A percentile compares a stretch with the other conserved stretches of the same genome.
Evolutionary conservation across 2,329 filamentous ascomycete species (phyloP).

Genomic region (Stagonosporopsis rhizophila): DNA sequence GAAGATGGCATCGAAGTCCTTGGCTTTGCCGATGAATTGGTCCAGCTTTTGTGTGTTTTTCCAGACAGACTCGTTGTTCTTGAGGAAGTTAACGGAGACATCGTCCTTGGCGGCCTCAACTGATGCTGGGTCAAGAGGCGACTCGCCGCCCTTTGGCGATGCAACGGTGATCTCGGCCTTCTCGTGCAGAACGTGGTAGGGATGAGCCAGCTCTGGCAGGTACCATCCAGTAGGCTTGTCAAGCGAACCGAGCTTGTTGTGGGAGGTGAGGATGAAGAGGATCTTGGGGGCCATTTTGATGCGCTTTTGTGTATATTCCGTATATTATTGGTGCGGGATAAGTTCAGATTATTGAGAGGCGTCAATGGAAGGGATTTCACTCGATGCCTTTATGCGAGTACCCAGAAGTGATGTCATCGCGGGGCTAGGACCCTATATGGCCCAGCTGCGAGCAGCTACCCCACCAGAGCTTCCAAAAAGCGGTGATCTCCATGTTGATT

Average conservation of each 20-base stretch:
- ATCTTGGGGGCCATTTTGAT: slow-evolving; percentile 58
- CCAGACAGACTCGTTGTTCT: slow-evolving; percentile 66
- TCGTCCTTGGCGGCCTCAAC: slow-evolving; percentile 58
- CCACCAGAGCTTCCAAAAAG: neutral
- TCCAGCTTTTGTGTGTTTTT: slow-evolving; percentile 67
- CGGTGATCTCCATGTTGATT: neutral
- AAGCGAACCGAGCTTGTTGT: slow-evolving; percentile 54
- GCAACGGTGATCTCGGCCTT: slow-evolving; percentile 50
- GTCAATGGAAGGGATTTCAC: neutral
- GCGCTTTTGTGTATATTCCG: neutral
- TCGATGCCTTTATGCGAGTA: neutral
- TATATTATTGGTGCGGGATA: neutral
- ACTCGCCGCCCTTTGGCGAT: slow-evolving; percentile 49
- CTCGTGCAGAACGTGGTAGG: slow-evolving; percentile 48
- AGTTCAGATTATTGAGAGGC: neutral
- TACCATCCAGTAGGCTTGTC: slow-evolving; percentile 72
- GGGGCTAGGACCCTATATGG: slow-evolving; percentile 9
- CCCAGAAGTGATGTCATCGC: slow-evolving; percentile 11
- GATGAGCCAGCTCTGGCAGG: slow-evolving; percentile 54
- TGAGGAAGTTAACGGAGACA: slow-evolving; percentile 49
- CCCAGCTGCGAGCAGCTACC: neutral
- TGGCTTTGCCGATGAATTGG: slow-evolving; percentile 62
- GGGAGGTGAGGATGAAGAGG: slow-evolving; percentile 74
- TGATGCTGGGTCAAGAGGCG: slow-evolving; percentile 48
- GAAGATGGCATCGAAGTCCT: slow-evolving; percentile 68